Evolutionary conservation across 805 yeast species (phyloP), one percentile per base, ranked within the genome.

Genomic region (Candida qinlingensis): DNA sequence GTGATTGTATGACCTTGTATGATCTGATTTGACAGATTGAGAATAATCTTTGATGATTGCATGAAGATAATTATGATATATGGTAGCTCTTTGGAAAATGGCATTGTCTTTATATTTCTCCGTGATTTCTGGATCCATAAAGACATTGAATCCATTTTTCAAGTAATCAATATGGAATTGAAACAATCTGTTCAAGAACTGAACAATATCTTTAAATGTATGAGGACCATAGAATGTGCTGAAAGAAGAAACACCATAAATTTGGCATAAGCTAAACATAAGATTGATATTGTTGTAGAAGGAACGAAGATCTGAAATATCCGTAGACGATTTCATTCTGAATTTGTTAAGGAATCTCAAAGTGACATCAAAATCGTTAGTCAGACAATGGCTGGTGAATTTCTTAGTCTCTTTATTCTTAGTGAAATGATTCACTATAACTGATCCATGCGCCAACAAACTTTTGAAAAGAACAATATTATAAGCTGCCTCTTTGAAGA

Each of bases 11-110:
- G 69, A 58, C 7, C 66, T 63, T 6, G 64, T 58, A 44, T 66
- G 64, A 42, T 65, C 61, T 10, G 65, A 47, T 47, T 63, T 64
- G 44, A 65, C 61, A 50, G 65, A 63, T 49, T 68, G 71, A 25
- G 59, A 57, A 46, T 52, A 61, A 40, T 60, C 57, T 31, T 49
- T 47, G 38, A 61, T 55, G 39, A 60, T 60, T 6, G 56, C 47
- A 34, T 51, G 53, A 42, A 61, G 51, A 33, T 53, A 54, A 26
- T 50, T 49, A 42, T 59, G 55, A 31, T 58, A 53, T 4, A 55
- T 11, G 11, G 46, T 45, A 3, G 63, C 60, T 36, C 59, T 48
- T 46, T 59, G 42, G 39, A 53, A 58, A 11, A 49, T 25, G 4
- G 36, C 28, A 30, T 55, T 39, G 7, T 52, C 51, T 28, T 43